Evolutionary conservation across 2,329 filamentous ascomycete species (phyloP), one percentile per base, ranked within the genome.

Genomic region (Monosporascus ibericus): DNA sequence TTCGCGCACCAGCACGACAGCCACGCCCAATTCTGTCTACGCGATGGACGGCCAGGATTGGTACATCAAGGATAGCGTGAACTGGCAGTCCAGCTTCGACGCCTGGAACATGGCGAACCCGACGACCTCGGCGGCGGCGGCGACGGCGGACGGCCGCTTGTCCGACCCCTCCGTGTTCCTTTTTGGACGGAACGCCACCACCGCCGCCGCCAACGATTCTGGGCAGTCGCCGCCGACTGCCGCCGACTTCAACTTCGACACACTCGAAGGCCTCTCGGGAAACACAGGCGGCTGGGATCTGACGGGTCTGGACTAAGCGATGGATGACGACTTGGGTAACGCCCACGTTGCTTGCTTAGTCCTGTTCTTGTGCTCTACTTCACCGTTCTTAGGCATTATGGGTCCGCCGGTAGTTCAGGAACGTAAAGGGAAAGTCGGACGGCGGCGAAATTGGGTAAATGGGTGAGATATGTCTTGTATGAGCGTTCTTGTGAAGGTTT

Each of bases 31-130:
- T 15, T 66, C 69, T 3, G 52, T 60, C 6, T 73, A 71, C 44
- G 67, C 68, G 6, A 67, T 82, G 44, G 79, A 81, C 54, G 74
- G 75, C 8, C 75, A 79, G 55, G 77, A 82, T 39, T 84, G 78
- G 77, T 79, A 81, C 58, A 64, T 83, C 20, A 80, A 74, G 50
- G 80, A 83, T 54, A 75, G 79, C 18, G 78, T 76, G 25, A 78
- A 73, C 54, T 82, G 79, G 78, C 78, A 82, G 53, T 77, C 81
- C 51, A 75, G 79, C 54, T 83, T 82, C 59, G 74, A 80, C 51
- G 66, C 72, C 3, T 83, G 80, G 80, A 75, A 72, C 36, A 64
- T 75, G 50, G 64, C 68, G 14, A 60, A 49, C 17, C 9, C 39
- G 42, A 22, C 20, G 58, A 50, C 48, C 47, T 57, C 54, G 54